Percentiles rank a stretch among this genome's conserved stretches.
These are phyloP conservation scores for Pseudopediastrum boryanum DNA, from an alignment of 139 green algal species.

Conservation along the genomic window DNA sequence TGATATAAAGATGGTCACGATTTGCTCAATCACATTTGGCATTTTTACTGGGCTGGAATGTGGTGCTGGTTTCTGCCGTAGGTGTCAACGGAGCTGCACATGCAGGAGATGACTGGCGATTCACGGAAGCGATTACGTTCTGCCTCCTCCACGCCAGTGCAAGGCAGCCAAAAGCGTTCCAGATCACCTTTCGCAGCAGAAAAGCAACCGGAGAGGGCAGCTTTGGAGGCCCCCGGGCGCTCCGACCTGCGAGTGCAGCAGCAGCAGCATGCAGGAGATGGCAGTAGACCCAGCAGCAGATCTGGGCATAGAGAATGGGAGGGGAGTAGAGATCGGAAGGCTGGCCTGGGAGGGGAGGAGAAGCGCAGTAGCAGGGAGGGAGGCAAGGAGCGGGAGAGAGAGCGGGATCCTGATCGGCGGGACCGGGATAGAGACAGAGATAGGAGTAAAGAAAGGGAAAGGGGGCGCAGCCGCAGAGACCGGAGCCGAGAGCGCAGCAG, in stretches of 20 bases:
- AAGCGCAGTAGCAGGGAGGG: neutral
- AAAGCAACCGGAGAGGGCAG: too few species aligned
- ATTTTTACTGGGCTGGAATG: too few species aligned
- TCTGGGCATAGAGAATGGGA: neutral
- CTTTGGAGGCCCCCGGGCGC: too few species aligned
- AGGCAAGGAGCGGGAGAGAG: neutral
- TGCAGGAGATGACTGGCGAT: too few species aligned
- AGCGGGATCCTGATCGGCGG: neutral
- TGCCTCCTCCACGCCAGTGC: too few species aligned
- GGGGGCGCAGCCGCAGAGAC: neutral
- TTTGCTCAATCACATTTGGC: too few species aligned
- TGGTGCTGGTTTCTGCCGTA: too few species aligned
- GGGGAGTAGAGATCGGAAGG: neutral
- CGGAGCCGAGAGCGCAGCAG: neutral
- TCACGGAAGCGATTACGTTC: too few species aligned
- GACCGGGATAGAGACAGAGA: conserved; percentile 21
- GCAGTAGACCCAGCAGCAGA: neutral
- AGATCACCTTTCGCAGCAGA: too few species aligned
- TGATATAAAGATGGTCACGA: neutral
- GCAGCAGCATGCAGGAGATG: neutral
- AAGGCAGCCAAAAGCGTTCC: too few species aligned
- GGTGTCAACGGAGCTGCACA: too few species aligned
- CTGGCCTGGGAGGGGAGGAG: neutral
- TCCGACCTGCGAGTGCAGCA: neutral
- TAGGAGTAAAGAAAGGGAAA: neutral